These are phyloP conservation scores for Mucor ambiguus DNA, from an alignment of 371 early-diverging fungal genomes.

Conservation along the genomic window DNA sequence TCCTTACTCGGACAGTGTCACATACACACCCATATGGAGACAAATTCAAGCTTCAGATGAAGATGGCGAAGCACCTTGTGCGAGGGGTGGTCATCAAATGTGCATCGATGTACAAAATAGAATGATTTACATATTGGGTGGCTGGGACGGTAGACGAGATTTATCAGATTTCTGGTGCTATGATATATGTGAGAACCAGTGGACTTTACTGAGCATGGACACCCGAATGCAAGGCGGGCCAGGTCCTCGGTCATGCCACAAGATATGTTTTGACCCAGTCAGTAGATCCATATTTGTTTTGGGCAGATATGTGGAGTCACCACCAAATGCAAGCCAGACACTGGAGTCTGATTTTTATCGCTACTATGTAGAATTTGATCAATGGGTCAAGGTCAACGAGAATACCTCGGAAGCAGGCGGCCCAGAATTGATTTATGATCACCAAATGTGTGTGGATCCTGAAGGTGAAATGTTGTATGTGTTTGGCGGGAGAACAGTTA, in stretches of 20 bases:
- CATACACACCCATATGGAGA: slow-evolving; percentile 79
- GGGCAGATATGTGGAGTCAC: slow-evolving; percentile 87
- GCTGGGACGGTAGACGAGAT: slow-evolving; percentile 93
- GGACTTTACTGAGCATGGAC: slow-evolving; percentile 78
- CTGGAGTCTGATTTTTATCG: slow-evolving; percentile 87
- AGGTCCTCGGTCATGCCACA: slow-evolving; percentile 90
- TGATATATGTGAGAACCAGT: slow-evolving; percentile 57
- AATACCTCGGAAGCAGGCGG: slow-evolving; percentile 87
- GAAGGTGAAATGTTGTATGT: slow-evolving; percentile 73
- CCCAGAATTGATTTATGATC: slow-evolving; percentile 90
- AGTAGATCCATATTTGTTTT: slow-evolving; percentile 77
- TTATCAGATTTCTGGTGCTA: slow-evolving; percentile 93
- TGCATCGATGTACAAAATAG: slow-evolving; percentile 79
- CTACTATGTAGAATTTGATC: slow-evolving; percentile 68
- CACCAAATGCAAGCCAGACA: slow-evolving; percentile 54
- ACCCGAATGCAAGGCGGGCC: slow-evolving; percentile 84
- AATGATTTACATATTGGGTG: slow-evolving; percentile 90
- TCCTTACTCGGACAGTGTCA: slow-evolving; percentile 62
- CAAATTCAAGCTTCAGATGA: slow-evolving; percentile 46
- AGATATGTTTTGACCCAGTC: slow-evolving; percentile 84
- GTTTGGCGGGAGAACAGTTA: slow-evolving; percentile 87
- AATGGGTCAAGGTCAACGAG: slow-evolving; percentile 76
- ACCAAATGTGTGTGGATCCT: slow-evolving; percentile 92
- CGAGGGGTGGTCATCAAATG: slow-evolving; percentile 98
- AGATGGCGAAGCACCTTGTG: slow-evolving; percentile 52